Evolutionary conservation across 2,329 filamentous ascomycete genomes (phyloP).

Genomic region (Diaporthe sp.): DNA sequence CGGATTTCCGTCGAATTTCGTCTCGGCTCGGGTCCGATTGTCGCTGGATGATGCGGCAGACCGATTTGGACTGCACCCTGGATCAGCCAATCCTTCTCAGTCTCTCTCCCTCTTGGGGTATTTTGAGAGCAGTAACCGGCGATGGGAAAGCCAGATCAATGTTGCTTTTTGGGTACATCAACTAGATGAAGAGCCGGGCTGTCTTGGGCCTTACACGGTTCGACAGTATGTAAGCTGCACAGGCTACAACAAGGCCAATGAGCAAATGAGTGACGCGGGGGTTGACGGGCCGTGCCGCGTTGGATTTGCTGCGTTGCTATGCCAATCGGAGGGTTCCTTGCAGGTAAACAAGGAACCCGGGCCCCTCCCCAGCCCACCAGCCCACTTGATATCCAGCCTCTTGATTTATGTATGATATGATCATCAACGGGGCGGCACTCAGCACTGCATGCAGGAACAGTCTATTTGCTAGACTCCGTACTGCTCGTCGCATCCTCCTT

Average conservation of each 20-base stretch:
- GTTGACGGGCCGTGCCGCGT: constrained; percentile 28
- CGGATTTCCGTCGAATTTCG: constrained; percentile 1
- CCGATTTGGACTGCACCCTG: background rate
- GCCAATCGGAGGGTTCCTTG: constrained; percentile 17
- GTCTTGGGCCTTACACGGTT: background rate
- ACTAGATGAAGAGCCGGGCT: background rate
- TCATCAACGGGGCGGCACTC: constrained; percentile 9
- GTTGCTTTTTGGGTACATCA: background rate
- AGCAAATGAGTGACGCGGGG: background rate
- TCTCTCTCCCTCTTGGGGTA: too few species aligned
- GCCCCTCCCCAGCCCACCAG: constrained; percentile 27
- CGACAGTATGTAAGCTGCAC: background rate
- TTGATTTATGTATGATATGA: constrained; percentile 15
- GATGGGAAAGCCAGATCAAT: background rate
- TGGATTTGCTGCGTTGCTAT: constrained; percentile 3
- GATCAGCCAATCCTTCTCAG: background rate
- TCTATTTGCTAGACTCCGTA: background rate
- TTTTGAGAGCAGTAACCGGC: background rate
- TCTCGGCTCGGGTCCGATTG: constrained; percentile 27
- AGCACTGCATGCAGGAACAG: constrained; percentile 16
- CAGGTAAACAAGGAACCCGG: constrained; percentile 21
- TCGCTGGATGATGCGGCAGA: background rate
- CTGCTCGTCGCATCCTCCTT: constrained; percentile 7
- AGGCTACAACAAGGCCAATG: background rate
- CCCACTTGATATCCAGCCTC: constrained; percentile 25